phyloP scores from a whole-genome alignment of 2,329 filamentous ascomycete genomes.

The Phialophora tarda region DNA sequence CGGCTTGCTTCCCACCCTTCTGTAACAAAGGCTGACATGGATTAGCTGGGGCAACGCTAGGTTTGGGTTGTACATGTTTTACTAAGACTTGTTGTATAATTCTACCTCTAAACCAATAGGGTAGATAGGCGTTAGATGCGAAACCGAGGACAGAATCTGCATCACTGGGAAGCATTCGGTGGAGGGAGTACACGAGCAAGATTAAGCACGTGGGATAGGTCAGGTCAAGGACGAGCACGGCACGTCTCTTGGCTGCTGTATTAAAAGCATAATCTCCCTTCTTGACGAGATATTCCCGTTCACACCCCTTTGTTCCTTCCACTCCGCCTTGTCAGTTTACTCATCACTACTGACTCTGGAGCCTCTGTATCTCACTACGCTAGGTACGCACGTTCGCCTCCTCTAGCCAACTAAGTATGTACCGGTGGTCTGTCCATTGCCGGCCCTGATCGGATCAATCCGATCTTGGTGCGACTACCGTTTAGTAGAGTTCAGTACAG shows the following conservation, averaged over 20 bases:
- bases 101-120: not conserved
- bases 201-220: not conserved
- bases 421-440: no score
- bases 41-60: not conserved
- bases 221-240: not conserved
- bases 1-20: not conserved
- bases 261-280: slow-evolving; percentile 1
- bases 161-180: not conserved
- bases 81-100: slow-evolving; percentile 7
- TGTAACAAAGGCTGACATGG: slow-evolving; percentile 2
- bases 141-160: not conserved
- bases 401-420: no score
- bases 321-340: not conserved
- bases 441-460: no score
- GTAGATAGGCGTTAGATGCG: not conserved
- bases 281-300: not conserved
- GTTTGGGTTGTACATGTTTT: slow-evolving; percentile 5
- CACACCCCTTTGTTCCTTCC: not conserved
- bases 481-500: no score
- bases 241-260: not conserved
- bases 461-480: no score
- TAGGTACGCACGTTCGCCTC: no score
- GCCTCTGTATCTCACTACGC: not conserved
- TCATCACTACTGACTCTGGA: not conserved
- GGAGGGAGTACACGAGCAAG: not conserved